These are phyloP conservation scores for Fusarium sp. DNA, from an alignment of 2,329 filamentous ascomycete genomes.

Conservation along the genomic window DNA sequence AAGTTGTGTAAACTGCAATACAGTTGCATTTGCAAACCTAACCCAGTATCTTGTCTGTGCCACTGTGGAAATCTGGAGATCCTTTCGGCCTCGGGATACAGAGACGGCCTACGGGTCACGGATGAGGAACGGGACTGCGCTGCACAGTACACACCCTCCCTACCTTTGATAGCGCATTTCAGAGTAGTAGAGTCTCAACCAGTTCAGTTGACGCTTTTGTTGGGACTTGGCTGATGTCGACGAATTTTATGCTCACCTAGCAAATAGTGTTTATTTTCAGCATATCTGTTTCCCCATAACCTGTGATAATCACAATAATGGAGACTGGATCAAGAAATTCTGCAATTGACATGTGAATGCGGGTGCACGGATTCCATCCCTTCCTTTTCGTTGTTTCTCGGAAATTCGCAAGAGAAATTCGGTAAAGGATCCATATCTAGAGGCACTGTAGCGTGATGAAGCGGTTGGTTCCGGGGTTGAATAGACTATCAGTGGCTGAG, in stretches of 20 bases:
- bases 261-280: background rate
- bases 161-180: constrained; percentile 9
- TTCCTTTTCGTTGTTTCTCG: constrained; percentile 14
- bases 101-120: background rate
- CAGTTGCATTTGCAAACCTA: constrained; percentile 10
- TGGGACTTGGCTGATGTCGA: constrained; percentile 24
- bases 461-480: constrained; percentile 6
- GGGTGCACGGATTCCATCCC: constrained; percentile 9
- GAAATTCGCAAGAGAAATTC: constrained; percentile 24
- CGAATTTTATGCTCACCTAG: background rate
- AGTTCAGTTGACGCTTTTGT: constrained; percentile 24
- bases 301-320: background rate
- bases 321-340: background rate
- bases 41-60: constrained; percentile 13
- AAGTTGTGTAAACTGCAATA: background rate
- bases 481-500: constrained; percentile 2
- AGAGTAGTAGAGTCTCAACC: constrained; percentile 36
- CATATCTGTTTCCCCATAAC: background rate
- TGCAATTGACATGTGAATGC: constrained; percentile 30
- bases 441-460: constrained; percentile 18
- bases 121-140: background rate
- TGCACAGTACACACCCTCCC: constrained; percentile 3
- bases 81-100: constrained; percentile 33
- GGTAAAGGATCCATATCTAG: constrained; percentile 10
- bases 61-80: constrained; percentile 10